Base-by-base conservation (phyloP, 2,329 filamentous ascomycete genomes). In the Periconia macrospinosa region DNA sequence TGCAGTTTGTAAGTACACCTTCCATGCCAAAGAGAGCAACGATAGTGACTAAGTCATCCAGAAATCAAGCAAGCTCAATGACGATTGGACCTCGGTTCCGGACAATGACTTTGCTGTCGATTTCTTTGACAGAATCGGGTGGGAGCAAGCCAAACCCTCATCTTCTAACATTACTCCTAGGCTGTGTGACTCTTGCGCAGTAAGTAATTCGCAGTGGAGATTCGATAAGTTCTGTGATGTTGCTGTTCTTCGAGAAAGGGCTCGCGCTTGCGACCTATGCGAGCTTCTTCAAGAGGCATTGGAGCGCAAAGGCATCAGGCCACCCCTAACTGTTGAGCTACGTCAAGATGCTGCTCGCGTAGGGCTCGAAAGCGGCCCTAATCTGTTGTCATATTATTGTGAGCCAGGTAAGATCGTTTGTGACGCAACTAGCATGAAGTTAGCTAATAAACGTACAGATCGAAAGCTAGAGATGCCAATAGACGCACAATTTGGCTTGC, bases 11-110 rank as follows among this genome's bases (percentile, higher is more conserved):
- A 27, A 27, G 23, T 8, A 27, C 23, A 27, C 23, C 23, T 11
- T 41, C 14, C 6, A 15, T 41, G 37, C 37, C 37, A 41, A 41
- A 41, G 6, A 15, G 37, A 3, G 37, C 37, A 41, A 5, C 6
- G 37, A 18, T 18, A 19, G 14, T 33, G 30, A 23, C n/a, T 15
- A 27, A 47, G 14, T 33, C 14, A 17, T 19, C 9, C 20, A 47
- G 45, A 6, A 47, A 47, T 47, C 45, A 11, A 47, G 45, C 45
- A 47, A 47, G 45, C 45, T 47, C 45, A 47, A 47, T 30, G 45
- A 47, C 27, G 45, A 47, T 19, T 47, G 45, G 45, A 30, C n/a
- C 27, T 47, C 45, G 15, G 27, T 47, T 33, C 45, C 45, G 15
- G 45, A 47, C 20, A 47, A 47, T 33, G 45, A 27, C 7, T 47